phyloP scores from a whole-genome alignment of 2,329 filamentous ascomycete genomes.

The Aspergillus hortae region DNA sequence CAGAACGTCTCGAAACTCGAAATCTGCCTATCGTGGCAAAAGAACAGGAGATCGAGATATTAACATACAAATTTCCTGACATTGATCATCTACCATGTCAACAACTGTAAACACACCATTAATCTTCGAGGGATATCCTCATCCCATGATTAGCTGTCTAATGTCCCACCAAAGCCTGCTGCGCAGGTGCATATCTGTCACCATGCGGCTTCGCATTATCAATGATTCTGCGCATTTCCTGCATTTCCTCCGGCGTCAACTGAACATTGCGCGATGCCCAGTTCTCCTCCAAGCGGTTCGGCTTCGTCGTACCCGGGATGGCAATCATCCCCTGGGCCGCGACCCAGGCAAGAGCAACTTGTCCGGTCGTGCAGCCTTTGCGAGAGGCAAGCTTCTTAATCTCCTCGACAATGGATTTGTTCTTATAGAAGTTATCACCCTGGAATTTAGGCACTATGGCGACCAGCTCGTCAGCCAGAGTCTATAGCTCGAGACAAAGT shows the following conservation, averaged over 20 bases:
- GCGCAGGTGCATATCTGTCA: constrained; percentile 28
- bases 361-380: constrained; percentile 32
- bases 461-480: neutral
- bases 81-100: no score
- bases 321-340: constrained; percentile 42
- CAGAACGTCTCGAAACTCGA: no score
- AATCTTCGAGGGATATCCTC: no score
- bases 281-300: constrained; percentile 39
- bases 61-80: no score
- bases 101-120: no score
- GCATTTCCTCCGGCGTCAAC: constrained; percentile 36
- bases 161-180: constrained; percentile 25
- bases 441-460: constrained; percentile 30
- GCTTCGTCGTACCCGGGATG: constrained; percentile 47
- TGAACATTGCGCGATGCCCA: constrained; percentile 36
- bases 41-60: no score
- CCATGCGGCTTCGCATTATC: constrained; percentile 37
- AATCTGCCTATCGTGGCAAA: no score
- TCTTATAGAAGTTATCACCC: constrained; percentile 47
- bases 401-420: constrained; percentile 40
- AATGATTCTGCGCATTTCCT: constrained; percentile 39
- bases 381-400: constrained; percentile 38
- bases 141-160: neutral
- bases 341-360: constrained; percentile 42
- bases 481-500: neutral